phyloP scores from a whole-genome alignment of 352 stramenopile species.

The Phytophthora palmivora region DNA sequence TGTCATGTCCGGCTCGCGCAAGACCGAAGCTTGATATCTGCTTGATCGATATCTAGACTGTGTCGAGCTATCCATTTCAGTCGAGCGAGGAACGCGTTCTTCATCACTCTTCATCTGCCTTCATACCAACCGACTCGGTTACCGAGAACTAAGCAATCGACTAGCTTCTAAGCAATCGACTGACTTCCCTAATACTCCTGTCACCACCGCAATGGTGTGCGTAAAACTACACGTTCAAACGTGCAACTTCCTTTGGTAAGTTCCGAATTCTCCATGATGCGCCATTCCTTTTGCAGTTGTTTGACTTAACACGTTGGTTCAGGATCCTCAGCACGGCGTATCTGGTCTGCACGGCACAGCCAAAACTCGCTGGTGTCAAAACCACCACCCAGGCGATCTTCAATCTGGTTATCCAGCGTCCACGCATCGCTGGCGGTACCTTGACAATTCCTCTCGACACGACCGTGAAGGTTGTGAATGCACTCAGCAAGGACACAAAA shows the following conservation, averaged over 20 bases:
- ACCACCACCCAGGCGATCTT: not conserved
- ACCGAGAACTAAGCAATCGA: too few species aligned
- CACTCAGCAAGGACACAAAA: slow-evolving; percentile 5
- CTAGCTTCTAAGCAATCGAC: too few species aligned
- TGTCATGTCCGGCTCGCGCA: too few species aligned
- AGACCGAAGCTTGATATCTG: too few species aligned
- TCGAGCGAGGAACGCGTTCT: too few species aligned
- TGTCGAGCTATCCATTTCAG: too few species aligned
- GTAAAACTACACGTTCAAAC: slow-evolving; percentile 25
- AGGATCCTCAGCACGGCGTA: slow-evolving; percentile 33
- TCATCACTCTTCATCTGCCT: too few species aligned
- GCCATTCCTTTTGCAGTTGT: not conserved
- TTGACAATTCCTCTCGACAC: slow-evolving; percentile 32
- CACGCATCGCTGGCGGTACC: slow-evolving; percentile 24
- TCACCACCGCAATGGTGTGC: slow-evolving; percentile 19
- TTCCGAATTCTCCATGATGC: not conserved
- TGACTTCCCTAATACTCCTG: not conserved
- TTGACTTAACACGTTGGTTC: not conserved
- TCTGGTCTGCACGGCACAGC: slow-evolving; percentile 9
- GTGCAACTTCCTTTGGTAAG: slow-evolving; percentile 30
- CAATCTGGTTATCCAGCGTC: slow-evolving; percentile 32
- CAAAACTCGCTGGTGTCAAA: slow-evolving; percentile 2
- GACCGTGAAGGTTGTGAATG: slow-evolving; percentile 15
- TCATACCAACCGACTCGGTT: too few species aligned
- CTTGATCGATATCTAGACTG: too few species aligned